A percentile compares a stretch with the other conserved stretches of the same genome.
Conservation (phyloP, 306 rosid genomes). For the Albizia julibrissin region DNA sequence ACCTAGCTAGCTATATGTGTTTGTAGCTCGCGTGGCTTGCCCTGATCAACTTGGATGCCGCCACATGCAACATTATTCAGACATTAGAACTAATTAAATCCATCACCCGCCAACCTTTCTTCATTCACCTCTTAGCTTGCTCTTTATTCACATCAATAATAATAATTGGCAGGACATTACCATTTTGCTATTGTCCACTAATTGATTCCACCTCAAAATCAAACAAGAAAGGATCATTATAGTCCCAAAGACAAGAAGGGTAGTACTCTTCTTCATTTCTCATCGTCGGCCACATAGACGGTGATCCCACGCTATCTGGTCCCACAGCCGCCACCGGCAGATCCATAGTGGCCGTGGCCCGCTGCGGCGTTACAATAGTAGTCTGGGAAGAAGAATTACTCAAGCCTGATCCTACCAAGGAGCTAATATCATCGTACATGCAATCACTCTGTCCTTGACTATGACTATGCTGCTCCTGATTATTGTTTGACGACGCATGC, state of each 20-base stretch:
- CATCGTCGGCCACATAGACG: slow-evolving; percentile 60
- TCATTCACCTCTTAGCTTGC: not conserved
- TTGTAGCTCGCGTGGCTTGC: not conserved
- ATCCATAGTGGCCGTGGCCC: slow-evolving; percentile 38
- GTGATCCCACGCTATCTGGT: slow-evolving; percentile 39
- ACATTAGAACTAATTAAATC: not conserved
- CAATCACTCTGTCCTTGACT: slow-evolving; percentile 7
- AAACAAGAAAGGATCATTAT: slow-evolving; percentile 68
- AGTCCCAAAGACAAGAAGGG: slow-evolving; percentile 68
- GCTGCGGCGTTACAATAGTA: slow-evolving; percentile 23
- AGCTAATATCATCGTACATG: slow-evolving; percentile 30
- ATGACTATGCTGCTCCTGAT: not conserved
- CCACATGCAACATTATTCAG: not conserved
- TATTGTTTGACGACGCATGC: not conserved
- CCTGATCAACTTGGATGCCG: not conserved
- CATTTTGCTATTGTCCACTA: not conserved
- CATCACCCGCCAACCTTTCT: not conserved
- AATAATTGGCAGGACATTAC: not conserved
- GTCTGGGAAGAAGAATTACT: slow-evolving; percentile 25
- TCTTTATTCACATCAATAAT: not conserved
- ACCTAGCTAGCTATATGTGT: not conserved
- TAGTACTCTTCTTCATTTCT: slow-evolving; percentile 51
- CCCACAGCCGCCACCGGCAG: slow-evolving; percentile 34
- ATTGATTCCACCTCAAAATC: slow-evolving; percentile 42
- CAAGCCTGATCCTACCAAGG: slow-evolving; percentile 37